A percentile compares a stretch with the other conserved stretches of the same genome.
These are phyloP conservation scores for Globisporangium recalcitrans DNA, from an alignment of 352 stramenopile genomes.

Conservation along the genomic window DNA sequence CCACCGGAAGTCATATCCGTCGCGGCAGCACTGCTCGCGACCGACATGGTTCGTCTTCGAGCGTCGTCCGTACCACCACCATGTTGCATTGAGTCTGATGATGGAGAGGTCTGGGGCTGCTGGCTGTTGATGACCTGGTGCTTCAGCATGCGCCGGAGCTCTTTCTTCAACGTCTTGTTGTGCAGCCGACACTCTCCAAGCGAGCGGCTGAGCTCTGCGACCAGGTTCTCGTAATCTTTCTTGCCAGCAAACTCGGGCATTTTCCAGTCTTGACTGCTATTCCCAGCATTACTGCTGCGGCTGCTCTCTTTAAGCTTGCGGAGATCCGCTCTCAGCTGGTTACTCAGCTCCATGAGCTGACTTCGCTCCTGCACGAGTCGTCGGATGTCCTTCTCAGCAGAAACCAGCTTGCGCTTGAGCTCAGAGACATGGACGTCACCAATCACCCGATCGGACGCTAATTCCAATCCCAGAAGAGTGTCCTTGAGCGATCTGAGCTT, in stretches of 20 bases:
- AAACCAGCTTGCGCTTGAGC: constrained; percentile 36
- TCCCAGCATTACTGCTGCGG: background rate
- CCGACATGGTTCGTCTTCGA: constrained; percentile 13
- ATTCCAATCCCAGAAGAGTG: constrained; percentile 1
- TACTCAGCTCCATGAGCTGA: constrained; percentile 79
- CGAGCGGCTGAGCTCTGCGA: constrained; percentile 60
- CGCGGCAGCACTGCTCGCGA: constrained; percentile 16
- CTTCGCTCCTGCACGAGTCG: constrained; percentile 55
- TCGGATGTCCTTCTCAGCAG: constrained; percentile 56
- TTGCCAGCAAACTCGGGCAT: constrained; percentile 47
- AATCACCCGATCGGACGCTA: constrained; percentile 15
- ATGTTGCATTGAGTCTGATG: background rate
- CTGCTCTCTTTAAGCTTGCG: constrained; percentile 30
- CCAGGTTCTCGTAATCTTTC: constrained; percentile 68
- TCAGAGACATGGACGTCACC: constrained; percentile 31
- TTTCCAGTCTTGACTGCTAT: background rate
- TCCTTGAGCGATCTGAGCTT: constrained; percentile 25
- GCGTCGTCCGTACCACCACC: background rate
- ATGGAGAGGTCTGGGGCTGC: constrained; percentile 4
- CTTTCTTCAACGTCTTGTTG: constrained; percentile 84
- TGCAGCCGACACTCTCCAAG: constrained; percentile 62
- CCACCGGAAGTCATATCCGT: background rate
- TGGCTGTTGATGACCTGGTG: constrained; percentile 38
- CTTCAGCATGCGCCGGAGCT: constrained; percentile 67
- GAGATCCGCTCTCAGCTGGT: constrained; percentile 62